Evolutionary conservation across 1,284 basidiomycete species (phyloP), one percentile per base, ranked within the genome.

Genomic region (Coriolopsis trogii): DNA sequence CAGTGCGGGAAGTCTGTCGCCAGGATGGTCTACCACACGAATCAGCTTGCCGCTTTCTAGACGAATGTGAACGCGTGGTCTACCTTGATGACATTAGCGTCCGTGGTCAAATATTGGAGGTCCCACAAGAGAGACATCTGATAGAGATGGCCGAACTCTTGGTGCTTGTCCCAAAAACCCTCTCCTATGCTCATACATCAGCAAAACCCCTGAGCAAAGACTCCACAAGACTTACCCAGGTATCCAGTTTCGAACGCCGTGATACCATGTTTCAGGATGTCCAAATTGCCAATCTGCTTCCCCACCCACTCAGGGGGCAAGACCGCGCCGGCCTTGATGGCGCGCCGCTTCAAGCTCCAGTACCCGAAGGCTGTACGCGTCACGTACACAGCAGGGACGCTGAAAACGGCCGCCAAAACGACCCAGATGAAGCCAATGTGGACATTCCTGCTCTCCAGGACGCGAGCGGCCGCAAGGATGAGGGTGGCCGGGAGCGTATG

Each of bases 31-130:
- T 66, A 20, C n/a, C 7, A 21, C 20, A 42, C 8, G 15, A 6
- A 4, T 9, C 8, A n/a, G 25, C 5, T n/a, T 6, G 25, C n/a
- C 6, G 6, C 12, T 15, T 33, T 23, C 6, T 25, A 18, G 23
- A 12, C 23, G 23, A 41, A 15, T 25, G 23, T 6, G 29, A 10
- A 24, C 6, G 18, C 41, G 18, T 39, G n/a, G n/a, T n/a, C n/a
- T n/a, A 64, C 64, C 59, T 66, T 66, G 44, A 64, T 34, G 21
- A 63, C 36, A 9, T 58, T 53, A 2, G 54, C 59, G 39, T 66
- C 62, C n/a, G 53, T 51, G 3, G 62, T 62, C 15, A 60, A 3
- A 41, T 60, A 56, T 12, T 41, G 33, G 4, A 33, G 45, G 25
- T 59, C 62, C 59, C 64, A 59, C 4, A 66, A 41, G 21, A 63